phyloP scores from a whole-genome alignment of 495 filamentous ascomycete species.

The Xylaria nigripes region DNA sequence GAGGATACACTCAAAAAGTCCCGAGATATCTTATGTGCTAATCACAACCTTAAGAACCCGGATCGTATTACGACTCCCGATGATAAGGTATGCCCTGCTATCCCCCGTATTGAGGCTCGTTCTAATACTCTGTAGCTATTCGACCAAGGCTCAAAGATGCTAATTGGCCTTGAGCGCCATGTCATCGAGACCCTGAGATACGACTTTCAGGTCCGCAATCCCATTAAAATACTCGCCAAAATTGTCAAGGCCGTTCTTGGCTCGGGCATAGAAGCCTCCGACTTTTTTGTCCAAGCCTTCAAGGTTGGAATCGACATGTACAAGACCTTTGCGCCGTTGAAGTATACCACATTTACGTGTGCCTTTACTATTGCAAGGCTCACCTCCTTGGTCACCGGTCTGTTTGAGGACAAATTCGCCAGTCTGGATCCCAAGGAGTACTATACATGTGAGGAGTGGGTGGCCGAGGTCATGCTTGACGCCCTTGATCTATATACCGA shows the following conservation, averaged over 20 bases:
- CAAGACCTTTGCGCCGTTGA: constrained; percentile 84
- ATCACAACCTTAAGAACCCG: constrained; percentile 72
- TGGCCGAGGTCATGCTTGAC: constrained; percentile 82
- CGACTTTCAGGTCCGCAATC: constrained; percentile 87
- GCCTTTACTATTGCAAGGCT: constrained; percentile 78
- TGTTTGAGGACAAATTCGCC: constrained; percentile 36
- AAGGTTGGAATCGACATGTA: constrained; percentile 82
- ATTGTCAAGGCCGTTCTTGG: constrained; percentile 49
- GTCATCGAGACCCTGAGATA: constrained; percentile 92
- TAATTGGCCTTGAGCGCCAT: constrained; percentile 82
- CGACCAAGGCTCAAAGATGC: constrained; percentile 61
- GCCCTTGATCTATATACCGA: constrained; percentile 80
- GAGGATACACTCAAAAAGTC: constrained; percentile 98
- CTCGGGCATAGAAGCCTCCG: constrained; percentile 23
- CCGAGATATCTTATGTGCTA: constrained; percentile 80
- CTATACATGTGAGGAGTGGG: constrained; percentile 55
- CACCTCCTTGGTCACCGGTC: constrained; percentile 55
- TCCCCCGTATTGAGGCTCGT: neutral
- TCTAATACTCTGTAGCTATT: constrained; percentile 53
- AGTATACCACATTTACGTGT: constrained; percentile 71
- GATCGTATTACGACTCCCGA: constrained; percentile 73
- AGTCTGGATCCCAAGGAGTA: constrained; percentile 35
- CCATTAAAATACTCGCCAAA: constrained; percentile 76
- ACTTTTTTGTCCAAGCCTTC: constrained; percentile 57
- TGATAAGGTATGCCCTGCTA: constrained; percentile 52